A percentile compares a stretch with the other conserved stretches of the same genome.
Conservation (phyloP, 768 basidiomycete genomes). For the Mycena chlorophos region DNA sequence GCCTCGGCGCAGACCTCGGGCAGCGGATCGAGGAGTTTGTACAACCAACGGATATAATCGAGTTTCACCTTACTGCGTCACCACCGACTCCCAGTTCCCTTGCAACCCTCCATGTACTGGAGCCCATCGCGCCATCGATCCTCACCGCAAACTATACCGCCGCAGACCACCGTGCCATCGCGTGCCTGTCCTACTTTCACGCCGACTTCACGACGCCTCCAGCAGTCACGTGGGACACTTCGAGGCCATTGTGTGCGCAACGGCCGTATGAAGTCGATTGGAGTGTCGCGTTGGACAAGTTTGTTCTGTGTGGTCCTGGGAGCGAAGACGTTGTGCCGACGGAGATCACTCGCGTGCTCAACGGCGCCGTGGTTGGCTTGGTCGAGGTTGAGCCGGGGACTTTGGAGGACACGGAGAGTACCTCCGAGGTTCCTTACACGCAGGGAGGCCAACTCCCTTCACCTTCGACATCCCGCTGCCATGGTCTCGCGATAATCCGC, state of each 20-base stretch:
- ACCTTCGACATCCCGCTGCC: conserved; percentile 60
- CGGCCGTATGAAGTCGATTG: conserved; percentile 75
- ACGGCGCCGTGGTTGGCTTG: conserved; percentile 79
- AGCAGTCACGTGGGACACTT: conserved; percentile 61
- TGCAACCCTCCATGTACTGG: conserved; percentile 42
- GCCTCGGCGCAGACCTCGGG: conserved; percentile 82
- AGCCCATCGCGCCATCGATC: conserved; percentile 44
- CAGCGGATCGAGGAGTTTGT: conserved; percentile 66
- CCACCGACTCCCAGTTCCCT: conserved; percentile 13
- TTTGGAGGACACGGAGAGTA: conserved; percentile 29
- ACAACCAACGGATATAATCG: conserved; percentile 61
- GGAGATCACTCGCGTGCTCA: conserved; percentile 72
- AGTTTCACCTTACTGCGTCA: conserved; percentile 41
- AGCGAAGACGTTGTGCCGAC: conserved; percentile 73
- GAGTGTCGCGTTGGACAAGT: conserved; percentile 53
- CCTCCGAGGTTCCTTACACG: conserved; percentile 50
- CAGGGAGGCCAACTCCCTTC: conserved; percentile 56
- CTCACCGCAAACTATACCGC: conserved; percentile 49
- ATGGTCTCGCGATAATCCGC: conserved; percentile 80
- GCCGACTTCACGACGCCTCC: conserved; percentile 36
- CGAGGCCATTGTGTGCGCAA: conserved; percentile 63
- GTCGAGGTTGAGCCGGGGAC: conserved; percentile 52
- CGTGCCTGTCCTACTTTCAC: conserved; percentile 80
- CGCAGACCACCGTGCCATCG: conserved; percentile 70
- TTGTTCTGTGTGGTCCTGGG: conserved; percentile 73